phyloP scores from a whole-genome alignment of 2,329 filamentous ascomycete species.

The Leptographium lundbergii region DNA sequence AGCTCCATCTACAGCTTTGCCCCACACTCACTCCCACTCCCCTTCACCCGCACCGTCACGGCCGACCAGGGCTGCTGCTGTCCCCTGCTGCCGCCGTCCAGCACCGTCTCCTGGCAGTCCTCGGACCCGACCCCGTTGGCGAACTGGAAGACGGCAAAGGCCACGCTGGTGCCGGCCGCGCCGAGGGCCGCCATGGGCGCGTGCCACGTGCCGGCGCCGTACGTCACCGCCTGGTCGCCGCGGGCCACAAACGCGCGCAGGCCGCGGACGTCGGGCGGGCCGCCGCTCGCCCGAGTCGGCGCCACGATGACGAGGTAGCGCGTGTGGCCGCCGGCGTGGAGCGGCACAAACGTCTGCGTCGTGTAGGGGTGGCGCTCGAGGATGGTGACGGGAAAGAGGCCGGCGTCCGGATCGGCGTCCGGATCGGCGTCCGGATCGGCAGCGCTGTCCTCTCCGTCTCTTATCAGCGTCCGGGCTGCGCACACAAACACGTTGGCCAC shows the following conservation, averaged over 20 bases:
- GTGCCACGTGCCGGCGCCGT: conserved; percentile 86
- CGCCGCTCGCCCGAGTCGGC: conserved; percentile 46
- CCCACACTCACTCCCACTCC: neutral
- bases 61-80: neutral
- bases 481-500: conserved; percentile 87
- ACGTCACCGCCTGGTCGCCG: conserved; percentile 76
- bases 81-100: conserved; percentile 12
- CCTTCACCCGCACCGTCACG: neutral
- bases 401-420: too few species aligned
- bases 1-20: neutral
- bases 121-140: conserved; percentile 69
- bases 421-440: too few species aligned
- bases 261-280: conserved; percentile 58
- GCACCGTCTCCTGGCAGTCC: conserved; percentile 72
- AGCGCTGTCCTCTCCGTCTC: too few species aligned
- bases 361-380: conserved; percentile 91
- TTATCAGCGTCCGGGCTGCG: conserved; percentile 40
- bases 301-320: conserved; percentile 81
- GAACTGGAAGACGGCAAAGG: conserved; percentile 85
- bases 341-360: conserved; percentile 81
- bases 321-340: conserved; percentile 33
- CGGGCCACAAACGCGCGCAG: conserved; percentile 69
- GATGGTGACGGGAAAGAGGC: conserved; percentile 53
- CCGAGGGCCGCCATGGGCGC: conserved; percentile 90
- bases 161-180: conserved; percentile 40